Evolutionary conservation across 352 stramenopile species (phyloP).

Genomic region (Hyaloperonospora arabidopsidis): DNA sequence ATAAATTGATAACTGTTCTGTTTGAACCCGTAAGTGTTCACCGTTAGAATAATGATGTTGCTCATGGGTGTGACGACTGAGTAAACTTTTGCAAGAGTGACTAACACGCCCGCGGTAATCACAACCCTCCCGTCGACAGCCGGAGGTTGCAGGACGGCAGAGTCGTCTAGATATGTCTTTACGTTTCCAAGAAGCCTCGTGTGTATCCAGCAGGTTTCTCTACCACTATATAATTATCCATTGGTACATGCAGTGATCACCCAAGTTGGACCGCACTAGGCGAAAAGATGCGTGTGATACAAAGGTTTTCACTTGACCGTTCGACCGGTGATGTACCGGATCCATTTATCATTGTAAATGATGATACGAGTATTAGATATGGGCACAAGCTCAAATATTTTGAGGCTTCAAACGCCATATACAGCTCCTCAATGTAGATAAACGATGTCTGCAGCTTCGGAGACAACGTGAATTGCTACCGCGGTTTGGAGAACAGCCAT

Average conservation of each 20-base stretch:
- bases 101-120: not conserved
- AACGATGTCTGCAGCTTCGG: not conserved
- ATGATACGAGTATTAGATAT: not conserved
- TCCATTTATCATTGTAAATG: not conserved
- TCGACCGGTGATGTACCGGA: not conserved
- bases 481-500: too few species aligned
- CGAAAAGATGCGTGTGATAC: not conserved
- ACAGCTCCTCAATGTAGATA: not conserved
- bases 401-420: not conserved
- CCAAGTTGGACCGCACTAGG: not conserved
- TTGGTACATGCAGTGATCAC: not conserved
- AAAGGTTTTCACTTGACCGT: not conserved
- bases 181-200: not conserved
- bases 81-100: not conserved
- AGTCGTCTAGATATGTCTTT: not conserved
- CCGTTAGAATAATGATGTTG: not conserved
- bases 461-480: too few species aligned
- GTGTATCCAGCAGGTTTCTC: not conserved
- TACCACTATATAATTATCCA: not conserved
- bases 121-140: not conserved
- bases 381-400: not conserved
- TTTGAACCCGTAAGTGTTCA: not conserved
- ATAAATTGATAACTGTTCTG: not conserved
- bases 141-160: not conserved
- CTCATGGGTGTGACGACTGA: not conserved